Base-by-base conservation (phyloP, 106 monocot species). In the Apostasia ramifera region DNA sequence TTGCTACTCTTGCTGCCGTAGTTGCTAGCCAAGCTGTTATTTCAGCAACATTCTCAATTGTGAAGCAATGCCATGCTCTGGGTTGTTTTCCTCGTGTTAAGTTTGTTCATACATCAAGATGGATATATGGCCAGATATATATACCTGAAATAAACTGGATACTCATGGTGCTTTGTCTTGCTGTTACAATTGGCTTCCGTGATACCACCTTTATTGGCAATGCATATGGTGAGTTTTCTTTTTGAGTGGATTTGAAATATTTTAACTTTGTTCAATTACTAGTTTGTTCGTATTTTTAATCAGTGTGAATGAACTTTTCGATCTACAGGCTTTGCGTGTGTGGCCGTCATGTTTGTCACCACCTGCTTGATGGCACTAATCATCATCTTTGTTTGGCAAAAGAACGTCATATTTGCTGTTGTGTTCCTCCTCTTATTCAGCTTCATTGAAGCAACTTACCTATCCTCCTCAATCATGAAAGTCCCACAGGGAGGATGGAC, bases 71-170 rank as follows among this genome's bases (percentile, higher is more conserved):
- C 66, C 70, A 80, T 70, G 75, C 82, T 66, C 65, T 92, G 67
- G 88, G 78, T 40, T 92, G 88, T 59, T 92, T 92, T 44, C 91
- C 91, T 2, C 66, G 83, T 40, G 81, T 92, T 6, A 92, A 92
- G 64, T 58, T 92, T 39, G 81, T 92, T 2, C 91, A 85, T 57
- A 92, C 91, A 55, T 92, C 91, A 39, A 71, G 70, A 5, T 63
- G 65, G 68, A 70, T 83, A 2, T 70, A 82, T 70, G 88, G 91
- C 0, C 91, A 88, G 69, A 85, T 92, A n/a, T 92, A 92, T 69
- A 88, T 92, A 43, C 91, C 91, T 1, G 91, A 91, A 68, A 87
- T 91, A 7, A 91, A 91, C 70, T 91, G 87, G 87, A 82, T 82
- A 49, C 75, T 92, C 8, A 85, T 88, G 85, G 47, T 92, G 40